These are phyloP conservation scores for Cordyceps cateniannulata DNA, from an alignment of 2,329 filamentous ascomycete species.

Conservation along the genomic window DNA sequence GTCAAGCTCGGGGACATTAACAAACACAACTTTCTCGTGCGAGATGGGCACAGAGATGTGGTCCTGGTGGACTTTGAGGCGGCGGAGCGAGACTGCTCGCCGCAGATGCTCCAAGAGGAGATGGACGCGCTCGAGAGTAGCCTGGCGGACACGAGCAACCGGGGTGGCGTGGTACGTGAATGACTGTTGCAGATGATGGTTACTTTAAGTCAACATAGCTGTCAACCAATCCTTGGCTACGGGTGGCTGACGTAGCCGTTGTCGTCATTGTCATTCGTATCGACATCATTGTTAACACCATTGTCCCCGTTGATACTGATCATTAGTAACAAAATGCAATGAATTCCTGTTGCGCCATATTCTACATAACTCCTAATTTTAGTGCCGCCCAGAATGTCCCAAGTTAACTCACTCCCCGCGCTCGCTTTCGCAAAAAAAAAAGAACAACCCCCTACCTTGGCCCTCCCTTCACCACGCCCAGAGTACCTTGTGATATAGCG, in stretches of 20 bases:
- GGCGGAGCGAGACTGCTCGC: slow-evolving; percentile 20
- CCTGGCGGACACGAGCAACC: slow-evolving; percentile 11
- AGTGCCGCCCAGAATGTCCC: neutral
- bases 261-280: too few relatives aligned
- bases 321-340: too few relatives aligned
- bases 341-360: neutral
- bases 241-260: too few relatives aligned
- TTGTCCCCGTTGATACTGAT: too few relatives aligned
- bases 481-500: slow-evolving; percentile 75
- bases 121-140: slow-evolving; percentile 17
- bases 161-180: too few relatives aligned
- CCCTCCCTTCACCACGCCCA: slow-evolving; percentile 46
- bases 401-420: neutral
- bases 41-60: slow-evolving; percentile 20
- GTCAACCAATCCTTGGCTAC: too few relatives aligned
- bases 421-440: neutral
- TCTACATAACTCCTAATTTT: neutral
- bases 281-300: too few relatives aligned
- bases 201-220: too few relatives aligned
- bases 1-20: slow-evolving; percentile 27
- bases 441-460: neutral
- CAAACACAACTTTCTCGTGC: slow-evolving; percentile 28
- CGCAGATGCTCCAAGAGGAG: slow-evolving; percentile 19
- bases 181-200: too few relatives aligned
- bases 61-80: slow-evolving; percentile 28